A percentile compares a stretch with the other conserved stretches of the same genome.
Evolutionary conservation across 495 filamentous ascomycete species (phyloP).

Genomic region (Filosporella fistucella): DNA sequence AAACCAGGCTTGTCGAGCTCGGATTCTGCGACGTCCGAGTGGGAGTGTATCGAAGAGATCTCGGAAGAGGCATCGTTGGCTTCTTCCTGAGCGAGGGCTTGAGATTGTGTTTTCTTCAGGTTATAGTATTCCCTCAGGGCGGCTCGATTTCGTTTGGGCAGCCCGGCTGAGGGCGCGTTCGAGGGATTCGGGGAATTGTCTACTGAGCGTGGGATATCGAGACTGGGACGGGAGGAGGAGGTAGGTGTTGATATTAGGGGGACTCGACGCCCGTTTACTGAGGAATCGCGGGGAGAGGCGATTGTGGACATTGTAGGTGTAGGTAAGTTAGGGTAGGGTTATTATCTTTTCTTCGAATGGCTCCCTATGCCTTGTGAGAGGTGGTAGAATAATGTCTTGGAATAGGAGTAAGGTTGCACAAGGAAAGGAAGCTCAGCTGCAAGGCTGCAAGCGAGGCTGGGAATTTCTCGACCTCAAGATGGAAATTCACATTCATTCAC

Average conservation of each 20-base stretch:
- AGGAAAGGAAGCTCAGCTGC: neutral
- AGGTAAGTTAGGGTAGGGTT: neutral
- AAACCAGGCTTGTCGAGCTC: slow-evolving; percentile 57
- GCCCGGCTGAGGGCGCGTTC: slow-evolving; percentile 22
- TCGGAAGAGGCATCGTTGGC: slow-evolving; percentile 19
- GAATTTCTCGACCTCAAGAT: neutral
- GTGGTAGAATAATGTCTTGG: too few species aligned
- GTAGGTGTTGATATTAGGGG: slow-evolving; percentile 48
- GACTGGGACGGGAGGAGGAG: slow-evolving; percentile 69
- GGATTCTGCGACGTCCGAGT: slow-evolving; percentile 30
- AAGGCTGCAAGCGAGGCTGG: neutral
- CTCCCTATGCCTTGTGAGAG: too few species aligned
- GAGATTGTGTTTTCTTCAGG: slow-evolving; percentile 46
- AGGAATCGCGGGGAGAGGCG: slow-evolving; percentile 61
- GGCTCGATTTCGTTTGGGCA: slow-evolving; percentile 55
- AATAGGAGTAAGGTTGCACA: too few species aligned
- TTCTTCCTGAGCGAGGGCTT: slow-evolving; percentile 24
- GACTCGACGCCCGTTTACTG: slow-evolving; percentile 17
- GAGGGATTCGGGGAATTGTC: slow-evolving; percentile 31
- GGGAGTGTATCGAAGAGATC: slow-evolving; percentile 20
- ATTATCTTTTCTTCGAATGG: too few species aligned
- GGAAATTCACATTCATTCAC: slow-evolving; percentile 1
- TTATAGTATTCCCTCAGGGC: slow-evolving; percentile 95
- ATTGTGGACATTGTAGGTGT: slow-evolving; percentile 66
- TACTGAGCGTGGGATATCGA: slow-evolving; percentile 54